phyloP scores from a whole-genome alignment of 1,284 basidiomycete species.

The Leccinum pseudoinsigne region DNA sequence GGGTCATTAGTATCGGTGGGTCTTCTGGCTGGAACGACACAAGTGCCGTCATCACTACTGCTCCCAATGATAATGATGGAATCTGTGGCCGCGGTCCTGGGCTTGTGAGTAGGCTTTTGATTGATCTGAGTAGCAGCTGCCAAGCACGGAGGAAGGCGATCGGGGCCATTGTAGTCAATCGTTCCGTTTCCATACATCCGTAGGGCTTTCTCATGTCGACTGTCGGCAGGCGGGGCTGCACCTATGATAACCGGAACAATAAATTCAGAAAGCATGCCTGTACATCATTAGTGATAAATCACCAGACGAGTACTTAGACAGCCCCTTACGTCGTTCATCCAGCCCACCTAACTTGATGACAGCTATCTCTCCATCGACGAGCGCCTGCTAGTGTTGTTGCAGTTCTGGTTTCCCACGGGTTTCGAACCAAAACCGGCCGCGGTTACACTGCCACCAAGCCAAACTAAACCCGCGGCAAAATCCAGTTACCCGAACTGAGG shows the following conservation, averaged over 20 bases:
- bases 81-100: background rate
- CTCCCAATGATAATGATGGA: background rate
- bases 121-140: background rate
- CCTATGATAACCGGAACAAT: constrained; percentile 1
- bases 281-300: background rate
- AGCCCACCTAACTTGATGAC: background rate
- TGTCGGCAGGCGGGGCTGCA: background rate
- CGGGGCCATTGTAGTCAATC: background rate
- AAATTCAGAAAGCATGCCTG: background rate
- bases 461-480: too few relatives aligned
- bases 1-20: too few relatives aligned
- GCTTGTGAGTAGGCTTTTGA: background rate
- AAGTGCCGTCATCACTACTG: background rate
- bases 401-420: too few relatives aligned
- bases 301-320: background rate
- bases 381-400: background rate
- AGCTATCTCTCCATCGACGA: background rate
- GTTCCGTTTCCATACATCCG: constrained; percentile 8
- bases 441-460: too few relatives aligned
- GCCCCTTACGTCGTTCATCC: background rate
- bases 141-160: background rate
- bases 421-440: too few relatives aligned
- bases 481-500: too few relatives aligned
- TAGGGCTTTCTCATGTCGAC: background rate
- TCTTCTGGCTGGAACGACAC: background rate